Evolutionary conservation across 768 basidiomycete species (phyloP).

Genomic region (Lactifluus echinatus): DNA sequence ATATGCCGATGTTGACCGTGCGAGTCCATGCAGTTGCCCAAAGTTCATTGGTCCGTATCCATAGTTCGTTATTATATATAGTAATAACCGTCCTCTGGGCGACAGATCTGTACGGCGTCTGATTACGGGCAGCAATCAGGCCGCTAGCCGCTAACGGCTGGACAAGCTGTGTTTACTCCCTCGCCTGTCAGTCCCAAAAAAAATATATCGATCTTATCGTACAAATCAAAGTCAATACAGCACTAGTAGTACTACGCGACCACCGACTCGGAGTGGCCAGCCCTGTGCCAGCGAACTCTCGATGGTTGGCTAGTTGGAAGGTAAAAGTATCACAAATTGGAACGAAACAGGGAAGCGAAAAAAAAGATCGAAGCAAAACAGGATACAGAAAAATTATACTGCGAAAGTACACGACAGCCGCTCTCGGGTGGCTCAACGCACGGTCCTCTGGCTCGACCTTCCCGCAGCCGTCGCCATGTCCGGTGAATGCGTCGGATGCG

Average conservation of each 20-base stretch:
- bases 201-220: neutral
- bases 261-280: neutral
- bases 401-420: neutral
- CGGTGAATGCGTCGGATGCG: neutral
- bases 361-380: neutral
- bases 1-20: too few relatives aligned
- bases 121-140: neutral
- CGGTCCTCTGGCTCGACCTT: conserved; percentile 4
- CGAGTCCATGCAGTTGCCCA: too few relatives aligned
- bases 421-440: neutral
- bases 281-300: neutral
- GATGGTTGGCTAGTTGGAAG: neutral
- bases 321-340: neutral
- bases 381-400: neutral
- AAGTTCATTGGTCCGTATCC: too few relatives aligned
- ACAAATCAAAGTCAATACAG: neutral
- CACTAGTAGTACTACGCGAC: too few relatives aligned
- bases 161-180: neutral
- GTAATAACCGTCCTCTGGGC: too few relatives aligned
- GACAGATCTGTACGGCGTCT: too few relatives aligned
- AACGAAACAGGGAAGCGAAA: neutral
- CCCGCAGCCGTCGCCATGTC: neutral
- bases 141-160: neutral
- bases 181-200: neutral
- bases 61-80: too few relatives aligned